These are phyloP conservation scores for Solanum chaucha DNA, from an alignment of 257 asterid genomes.

Conservation along the genomic window DNA sequence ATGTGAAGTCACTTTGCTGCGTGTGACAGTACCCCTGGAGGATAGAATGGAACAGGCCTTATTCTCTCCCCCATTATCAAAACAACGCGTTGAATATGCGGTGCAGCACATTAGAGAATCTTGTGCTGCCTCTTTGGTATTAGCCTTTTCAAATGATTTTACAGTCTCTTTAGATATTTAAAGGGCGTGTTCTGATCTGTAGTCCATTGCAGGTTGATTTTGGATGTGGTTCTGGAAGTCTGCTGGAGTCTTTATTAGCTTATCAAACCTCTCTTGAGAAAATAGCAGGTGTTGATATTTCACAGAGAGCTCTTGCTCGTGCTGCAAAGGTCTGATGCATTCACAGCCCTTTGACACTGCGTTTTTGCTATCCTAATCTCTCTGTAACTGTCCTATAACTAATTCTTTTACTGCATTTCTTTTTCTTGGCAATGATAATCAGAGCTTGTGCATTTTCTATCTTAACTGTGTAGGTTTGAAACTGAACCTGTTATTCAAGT, in stretches of 20 bases:
- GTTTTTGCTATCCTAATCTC: not conserved
- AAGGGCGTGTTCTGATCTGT: constrained; percentile 8
- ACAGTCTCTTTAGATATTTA: constrained; percentile 1
- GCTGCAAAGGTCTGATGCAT: constrained; percentile 74
- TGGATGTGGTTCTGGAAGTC: constrained; percentile 98
- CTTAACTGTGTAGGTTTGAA: not conserved
- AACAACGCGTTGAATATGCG: constrained; percentile 34
- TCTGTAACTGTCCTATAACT: not conserved
- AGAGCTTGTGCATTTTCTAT: not conserved
- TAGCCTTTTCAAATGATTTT: constrained; percentile 1
- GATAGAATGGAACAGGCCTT: constrained; percentile 92
- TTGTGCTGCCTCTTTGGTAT: constrained; percentile 68
- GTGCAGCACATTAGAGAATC: constrained; percentile 62
- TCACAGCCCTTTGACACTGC: not conserved
- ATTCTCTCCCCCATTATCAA: constrained; percentile 7
- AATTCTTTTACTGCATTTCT: not conserved
- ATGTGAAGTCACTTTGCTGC: constrained; percentile 48
- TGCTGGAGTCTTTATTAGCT: constrained; percentile 68
- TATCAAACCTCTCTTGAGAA: constrained; percentile 74
- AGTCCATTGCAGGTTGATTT: constrained; percentile 68
- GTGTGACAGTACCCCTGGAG: constrained; percentile 76
- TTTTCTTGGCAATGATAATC: not conserved
- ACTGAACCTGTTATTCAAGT: not conserved
- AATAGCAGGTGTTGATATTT: constrained; percentile 81
- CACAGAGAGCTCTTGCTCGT: constrained; percentile 59